Evolutionary conservation across 176 grass and related monocot genomes (phyloP).

Genomic region (Aegilops speltoides): DNA sequence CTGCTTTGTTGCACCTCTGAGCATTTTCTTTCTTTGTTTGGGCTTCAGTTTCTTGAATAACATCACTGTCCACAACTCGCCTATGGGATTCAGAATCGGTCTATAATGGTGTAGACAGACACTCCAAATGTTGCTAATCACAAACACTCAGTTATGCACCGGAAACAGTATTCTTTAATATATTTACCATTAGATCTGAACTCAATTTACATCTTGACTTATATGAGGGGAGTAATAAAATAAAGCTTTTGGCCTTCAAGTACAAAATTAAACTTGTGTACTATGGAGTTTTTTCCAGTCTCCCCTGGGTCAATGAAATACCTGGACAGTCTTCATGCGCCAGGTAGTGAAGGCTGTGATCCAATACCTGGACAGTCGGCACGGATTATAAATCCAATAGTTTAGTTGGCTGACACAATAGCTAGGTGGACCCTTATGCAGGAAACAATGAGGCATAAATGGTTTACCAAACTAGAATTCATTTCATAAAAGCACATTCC

Average conservation of each 20-base stretch:
- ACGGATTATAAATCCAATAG: neutral
- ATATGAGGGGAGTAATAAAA: neutral
- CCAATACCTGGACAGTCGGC: neutral
- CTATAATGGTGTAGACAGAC: neutral
- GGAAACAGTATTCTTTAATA: neutral
- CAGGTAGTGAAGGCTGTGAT: neutral
- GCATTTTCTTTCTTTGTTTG: neutral
- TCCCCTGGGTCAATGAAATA: neutral
- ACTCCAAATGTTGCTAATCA: neutral
- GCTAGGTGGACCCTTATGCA: neutral
- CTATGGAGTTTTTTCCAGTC: neutral
- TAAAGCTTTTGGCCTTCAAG: neutral
- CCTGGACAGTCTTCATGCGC: neutral
- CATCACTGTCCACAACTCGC: neutral
- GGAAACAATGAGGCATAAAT: neutral
- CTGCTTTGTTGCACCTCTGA: neutral
- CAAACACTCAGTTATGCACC: neutral
- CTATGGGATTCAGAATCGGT: neutral
- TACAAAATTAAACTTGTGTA: neutral
- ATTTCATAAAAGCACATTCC: neutral
- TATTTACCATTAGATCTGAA: neutral
- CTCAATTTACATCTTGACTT: neutral
- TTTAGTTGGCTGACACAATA: neutral
- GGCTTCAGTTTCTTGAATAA: neutral
- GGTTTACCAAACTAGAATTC: neutral